Base-by-base conservation (phyloP, 2,329 filamentous ascomycete species). In the Triangularia setosa region DNA sequence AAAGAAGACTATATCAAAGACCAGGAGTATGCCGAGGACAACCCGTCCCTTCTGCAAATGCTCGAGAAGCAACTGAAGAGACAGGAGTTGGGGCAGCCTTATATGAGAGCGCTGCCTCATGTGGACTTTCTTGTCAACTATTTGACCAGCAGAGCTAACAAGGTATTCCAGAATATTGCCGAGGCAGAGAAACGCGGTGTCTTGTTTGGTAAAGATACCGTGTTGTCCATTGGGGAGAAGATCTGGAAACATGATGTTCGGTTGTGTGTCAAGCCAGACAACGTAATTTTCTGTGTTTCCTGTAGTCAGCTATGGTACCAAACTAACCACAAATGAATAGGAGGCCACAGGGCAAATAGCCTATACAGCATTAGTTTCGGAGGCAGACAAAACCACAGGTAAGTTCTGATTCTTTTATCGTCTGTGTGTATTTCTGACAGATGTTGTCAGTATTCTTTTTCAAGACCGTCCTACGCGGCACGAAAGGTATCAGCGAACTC, bases 161-260 rank as follows among this genome's bases (percentile, higher is more conserved):
- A 76, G 7, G 81, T 92, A 1, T 91, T 92, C 70, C 76, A 84
- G 61, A 81, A 87, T 64, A 87, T 93, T 73, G 87, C 91, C 67
- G 85, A 89, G 75, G 85, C 88, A 6, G 84, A 92, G 76, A 82
- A 86, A 71, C 80, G 88, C 62, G 89, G 87, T 63, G 88, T 93
- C 11, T 79, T 88, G 4, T 88, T 92, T 69, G 88, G 88, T 3
- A 81, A 82, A 30, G 77, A 83, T 3, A 78, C 81, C 3, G 79
- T 75, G 59, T 70, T 87, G 4, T 75, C 78, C 1, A 65, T 84
- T 9, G 78, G 77, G 0, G 71, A 72, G 67, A 84, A 72, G 68
- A 79, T 78, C 69, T 84, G 69, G 72, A 84, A 73, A 64, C 75
- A 84, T 61, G 88, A 91, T 72, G 77, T 89, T 67, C 80, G 79